Evolutionary conservation across 202 grass and related monocot genomes (phyloP).

Genomic region (Setaria viridis): DNA sequence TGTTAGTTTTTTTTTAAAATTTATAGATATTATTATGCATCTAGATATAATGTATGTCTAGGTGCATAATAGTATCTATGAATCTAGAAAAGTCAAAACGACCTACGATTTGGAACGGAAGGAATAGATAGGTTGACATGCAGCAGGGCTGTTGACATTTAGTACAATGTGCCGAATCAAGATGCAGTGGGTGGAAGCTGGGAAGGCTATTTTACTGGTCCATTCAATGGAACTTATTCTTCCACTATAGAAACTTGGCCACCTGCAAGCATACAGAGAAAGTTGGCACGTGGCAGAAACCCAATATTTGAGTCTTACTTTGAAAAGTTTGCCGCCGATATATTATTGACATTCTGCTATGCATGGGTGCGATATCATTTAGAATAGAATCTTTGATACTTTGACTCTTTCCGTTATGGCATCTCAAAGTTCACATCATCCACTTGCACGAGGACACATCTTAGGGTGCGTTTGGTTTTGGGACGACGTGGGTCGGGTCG

Average conservation of each 20-base stretch:
- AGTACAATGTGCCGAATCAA: background rate
- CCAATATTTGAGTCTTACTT: conserved; percentile 8
- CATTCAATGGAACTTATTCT: conserved; percentile 39
- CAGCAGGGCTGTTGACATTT: background rate
- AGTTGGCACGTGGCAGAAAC: conserved; percentile 1
- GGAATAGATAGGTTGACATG: conserved; percentile 31
- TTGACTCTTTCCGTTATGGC: background rate
- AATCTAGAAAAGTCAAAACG: no score
- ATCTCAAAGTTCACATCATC: background rate
- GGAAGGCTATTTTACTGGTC: conserved; percentile 8
- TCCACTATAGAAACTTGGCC: conserved; percentile 18
- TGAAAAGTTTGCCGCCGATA: background rate
- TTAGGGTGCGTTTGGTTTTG: background rate
- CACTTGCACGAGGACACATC: conserved; percentile 22
- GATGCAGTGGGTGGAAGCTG: conserved; percentile 15
- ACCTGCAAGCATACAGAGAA: background rate
- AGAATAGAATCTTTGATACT: conserved; percentile 24
- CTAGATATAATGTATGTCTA: no score
- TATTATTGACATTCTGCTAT: conserved; percentile 25
- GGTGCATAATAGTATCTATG: no score
- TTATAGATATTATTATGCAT: no score
- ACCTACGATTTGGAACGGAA: no score
- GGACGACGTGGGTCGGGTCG: no score
- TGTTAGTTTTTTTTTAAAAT: no score
- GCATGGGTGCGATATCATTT: conserved; percentile 9